These are phyloP conservation scores for Yamagishiella unicocca DNA, from an alignment of 139 green algal species.

Conservation along the genomic window DNA sequence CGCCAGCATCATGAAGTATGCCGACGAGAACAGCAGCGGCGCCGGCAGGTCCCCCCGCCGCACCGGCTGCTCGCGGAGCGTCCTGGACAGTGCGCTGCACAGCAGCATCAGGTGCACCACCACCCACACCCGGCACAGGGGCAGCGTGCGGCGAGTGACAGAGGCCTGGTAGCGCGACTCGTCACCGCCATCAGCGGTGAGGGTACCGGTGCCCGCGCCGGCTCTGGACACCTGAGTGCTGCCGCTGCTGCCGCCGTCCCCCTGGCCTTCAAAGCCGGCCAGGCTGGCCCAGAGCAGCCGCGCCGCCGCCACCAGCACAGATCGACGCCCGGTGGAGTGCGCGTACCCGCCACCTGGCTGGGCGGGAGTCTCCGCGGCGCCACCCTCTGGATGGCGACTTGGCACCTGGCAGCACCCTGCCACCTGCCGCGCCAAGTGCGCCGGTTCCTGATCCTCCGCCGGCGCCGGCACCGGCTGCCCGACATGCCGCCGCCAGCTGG, in stretches of 20 bases:
- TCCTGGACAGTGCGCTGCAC: no score
- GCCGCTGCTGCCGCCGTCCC: neutral
- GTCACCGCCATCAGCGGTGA: neutral
- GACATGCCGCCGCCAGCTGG: no score
- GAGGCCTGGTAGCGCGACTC: constrained; percentile 6
- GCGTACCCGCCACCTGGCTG: neutral
- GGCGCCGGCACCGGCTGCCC: no score
- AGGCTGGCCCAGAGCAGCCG: neutral
- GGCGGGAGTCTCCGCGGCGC: neutral
- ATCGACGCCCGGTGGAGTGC: neutral
- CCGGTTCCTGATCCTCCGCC: no score
- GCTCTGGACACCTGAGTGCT: neutral
- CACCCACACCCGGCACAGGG: neutral
- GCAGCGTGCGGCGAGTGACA: neutral
- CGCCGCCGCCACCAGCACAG: neutral
- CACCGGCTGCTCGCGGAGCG: no score
- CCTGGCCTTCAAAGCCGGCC: neutral
- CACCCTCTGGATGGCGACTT: neutral
- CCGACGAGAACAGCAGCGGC: neutral
- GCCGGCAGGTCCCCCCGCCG: neutral
- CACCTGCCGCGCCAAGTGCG: no score
- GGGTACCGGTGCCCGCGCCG: neutral
- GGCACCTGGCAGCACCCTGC: no score
- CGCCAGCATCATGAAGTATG: neutral
- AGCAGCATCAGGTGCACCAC: constrained; percentile 10